Conservation (phyloP, 129 eudicot genomes). For the Centella asiatica region DNA sequence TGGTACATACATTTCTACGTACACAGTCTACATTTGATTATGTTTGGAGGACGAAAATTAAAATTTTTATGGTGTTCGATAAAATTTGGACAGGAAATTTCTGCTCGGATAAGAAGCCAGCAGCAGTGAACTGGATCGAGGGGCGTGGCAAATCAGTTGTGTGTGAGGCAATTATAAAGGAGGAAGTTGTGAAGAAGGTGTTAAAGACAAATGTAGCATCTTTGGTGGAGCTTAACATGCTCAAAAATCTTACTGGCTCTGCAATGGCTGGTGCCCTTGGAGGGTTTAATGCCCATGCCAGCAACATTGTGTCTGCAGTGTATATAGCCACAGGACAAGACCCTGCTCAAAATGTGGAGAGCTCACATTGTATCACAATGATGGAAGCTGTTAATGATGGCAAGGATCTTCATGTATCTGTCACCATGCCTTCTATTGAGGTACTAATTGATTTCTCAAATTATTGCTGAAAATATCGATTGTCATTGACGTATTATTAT, state of each 20-base stretch:
- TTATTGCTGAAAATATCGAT: too few relatives aligned
- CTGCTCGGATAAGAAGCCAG: slow-evolving; percentile 69
- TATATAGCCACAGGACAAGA: slow-evolving; percentile 68
- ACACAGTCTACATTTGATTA: too few relatives aligned
- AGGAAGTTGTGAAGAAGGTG: slow-evolving; percentile 52
- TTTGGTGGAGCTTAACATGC: slow-evolving; percentile 68
- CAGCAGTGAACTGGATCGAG: slow-evolving; percentile 74
- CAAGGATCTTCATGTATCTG: slow-evolving; percentile 64
- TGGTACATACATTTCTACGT: slow-evolving; percentile 22
- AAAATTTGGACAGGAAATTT: slow-evolving; percentile 51
- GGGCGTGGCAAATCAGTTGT: slow-evolving; percentile 70
- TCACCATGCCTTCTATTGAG: slow-evolving; percentile 82
- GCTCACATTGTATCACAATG: slow-evolving; percentile 75
- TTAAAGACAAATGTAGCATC: slow-evolving; percentile 47
- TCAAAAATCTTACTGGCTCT: slow-evolving; percentile 61
- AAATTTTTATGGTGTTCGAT: too few relatives aligned
- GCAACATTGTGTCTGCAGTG: slow-evolving; percentile 62
- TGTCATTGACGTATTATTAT: too few relatives aligned
- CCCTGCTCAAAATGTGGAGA: slow-evolving; percentile 66
- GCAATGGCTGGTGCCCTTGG: slow-evolving; percentile 77
- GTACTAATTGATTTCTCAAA: too few relatives aligned
- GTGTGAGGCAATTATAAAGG: slow-evolving; percentile 63
- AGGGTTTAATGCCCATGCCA: slow-evolving; percentile 80
- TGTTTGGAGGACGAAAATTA: too few relatives aligned
- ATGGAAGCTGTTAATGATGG: slow-evolving; percentile 59